Conservation (phyloP, 164 flowering plant genomes). For the Aristolochia contorta region DNA sequence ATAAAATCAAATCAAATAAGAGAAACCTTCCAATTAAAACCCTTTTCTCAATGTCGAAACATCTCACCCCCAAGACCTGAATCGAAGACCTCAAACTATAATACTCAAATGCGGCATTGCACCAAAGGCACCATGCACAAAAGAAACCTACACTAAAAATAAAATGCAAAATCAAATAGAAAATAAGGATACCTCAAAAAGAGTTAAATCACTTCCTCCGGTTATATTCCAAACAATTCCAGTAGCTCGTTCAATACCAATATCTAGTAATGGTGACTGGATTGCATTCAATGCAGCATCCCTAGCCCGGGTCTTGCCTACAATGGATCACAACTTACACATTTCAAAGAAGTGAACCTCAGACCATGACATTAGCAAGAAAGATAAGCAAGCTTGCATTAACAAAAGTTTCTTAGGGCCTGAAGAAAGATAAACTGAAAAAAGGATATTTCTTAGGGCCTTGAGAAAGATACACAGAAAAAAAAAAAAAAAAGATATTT, state of each 20-base stretch:
- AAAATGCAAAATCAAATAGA: background rate
- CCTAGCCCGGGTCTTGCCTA: conserved; percentile 92
- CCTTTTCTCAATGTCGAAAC: too few relatives aligned
- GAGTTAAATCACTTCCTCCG: conserved; percentile 85
- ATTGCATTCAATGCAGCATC: conserved; percentile 96
- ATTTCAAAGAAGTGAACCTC: background rate
- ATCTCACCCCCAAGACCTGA: too few relatives aligned
- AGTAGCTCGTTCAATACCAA: conserved; percentile 94
- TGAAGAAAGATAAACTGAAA: too few relatives aligned
- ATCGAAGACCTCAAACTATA: too few relatives aligned
- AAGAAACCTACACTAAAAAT: background rate
- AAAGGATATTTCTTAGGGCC: too few relatives aligned
- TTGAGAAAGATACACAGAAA: too few relatives aligned
- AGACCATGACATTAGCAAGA: background rate
- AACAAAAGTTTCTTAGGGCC: background rate
- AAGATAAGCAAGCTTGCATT: background rate
- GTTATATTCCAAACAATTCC: conserved; percentile 97
- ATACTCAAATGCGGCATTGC: too few relatives aligned
- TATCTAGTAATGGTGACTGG: conserved; percentile 83
- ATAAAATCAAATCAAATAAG: too few relatives aligned
- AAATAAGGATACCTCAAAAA: conserved; percentile 51
- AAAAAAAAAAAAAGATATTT: too few relatives aligned
- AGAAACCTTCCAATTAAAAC: too few relatives aligned
- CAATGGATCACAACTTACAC: conserved; percentile 3
- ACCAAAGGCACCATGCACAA: background rate